phyloP scores from a whole-genome alignment of 1,284 basidiomycete species.

The Tylopilus sp. region DNA sequence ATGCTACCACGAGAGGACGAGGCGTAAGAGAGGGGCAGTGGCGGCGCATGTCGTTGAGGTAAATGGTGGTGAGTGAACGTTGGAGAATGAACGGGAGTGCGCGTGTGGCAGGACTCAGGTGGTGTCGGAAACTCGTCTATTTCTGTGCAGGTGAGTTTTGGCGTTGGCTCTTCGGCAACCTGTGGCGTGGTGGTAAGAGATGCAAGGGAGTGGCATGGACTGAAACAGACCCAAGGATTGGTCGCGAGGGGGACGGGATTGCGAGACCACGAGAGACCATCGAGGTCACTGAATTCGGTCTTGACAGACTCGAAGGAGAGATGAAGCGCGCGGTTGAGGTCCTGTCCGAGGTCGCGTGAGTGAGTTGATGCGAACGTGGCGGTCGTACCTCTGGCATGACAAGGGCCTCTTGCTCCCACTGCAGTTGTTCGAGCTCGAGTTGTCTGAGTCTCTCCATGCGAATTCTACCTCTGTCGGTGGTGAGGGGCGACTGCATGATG shows the following conservation, averaged over 20 bases:
- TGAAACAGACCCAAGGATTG: slow-evolving; percentile 26
- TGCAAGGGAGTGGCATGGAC: not conserved
- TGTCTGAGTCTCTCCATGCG: slow-evolving; percentile 33
- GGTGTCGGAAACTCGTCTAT: slow-evolving; percentile 13
- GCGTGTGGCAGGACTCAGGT: slow-evolving; percentile 4
- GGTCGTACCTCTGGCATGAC: slow-evolving; percentile 45
- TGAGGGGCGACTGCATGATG: slow-evolving; percentile 19
- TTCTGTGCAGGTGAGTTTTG: slow-evolving; percentile 25
- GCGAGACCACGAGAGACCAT: slow-evolving; percentile 44
- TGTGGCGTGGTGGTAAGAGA: slow-evolving; percentile 9
- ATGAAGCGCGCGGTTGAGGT: slow-evolving; percentile 38
- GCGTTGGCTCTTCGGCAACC: slow-evolving; percentile 30
- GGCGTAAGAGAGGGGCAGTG: slow-evolving; percentile 21
- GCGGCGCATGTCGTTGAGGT: slow-evolving; percentile 6
- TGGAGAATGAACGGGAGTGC: slow-evolving; percentile 12
- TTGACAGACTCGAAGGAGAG: slow-evolving; percentile 43
- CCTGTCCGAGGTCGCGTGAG: slow-evolving; percentile 30
- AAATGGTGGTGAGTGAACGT: slow-evolving; percentile 8
- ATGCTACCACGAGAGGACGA: slow-evolving; percentile 36
- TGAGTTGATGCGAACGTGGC: not conserved
- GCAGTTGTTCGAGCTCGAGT: slow-evolving; percentile 45
- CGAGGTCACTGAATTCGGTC: slow-evolving; percentile 47
- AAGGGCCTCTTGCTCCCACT: slow-evolving; percentile 47
- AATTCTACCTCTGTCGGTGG: slow-evolving; percentile 24
- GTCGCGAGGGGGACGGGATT: slow-evolving; percentile 21